Conservation (phyloP, 176 grass and related monocot species). For the Oryza australiensis region DNA sequence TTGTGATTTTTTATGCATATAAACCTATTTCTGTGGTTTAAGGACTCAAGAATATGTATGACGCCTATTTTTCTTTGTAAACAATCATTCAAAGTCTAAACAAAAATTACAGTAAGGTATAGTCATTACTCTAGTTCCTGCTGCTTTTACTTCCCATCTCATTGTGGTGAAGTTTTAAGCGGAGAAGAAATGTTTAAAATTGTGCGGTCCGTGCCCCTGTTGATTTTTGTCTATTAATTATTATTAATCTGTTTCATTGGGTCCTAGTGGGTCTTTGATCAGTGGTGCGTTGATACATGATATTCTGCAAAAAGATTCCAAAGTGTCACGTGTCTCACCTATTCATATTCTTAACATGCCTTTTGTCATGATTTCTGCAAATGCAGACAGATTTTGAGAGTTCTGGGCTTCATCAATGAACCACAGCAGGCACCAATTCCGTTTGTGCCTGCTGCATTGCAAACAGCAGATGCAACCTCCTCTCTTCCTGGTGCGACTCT, state of each 20-base stretch:
- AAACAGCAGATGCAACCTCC: conserved; percentile 51
- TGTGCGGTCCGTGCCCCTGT: neutral
- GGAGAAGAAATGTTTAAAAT: neutral
- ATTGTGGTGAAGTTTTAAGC: conserved; percentile 7
- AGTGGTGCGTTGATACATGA: conserved; percentile 6
- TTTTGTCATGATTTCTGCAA: conserved; percentile 27
- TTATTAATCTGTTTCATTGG: neutral
- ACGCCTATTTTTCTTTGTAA: neutral
- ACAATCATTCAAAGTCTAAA: neutral
- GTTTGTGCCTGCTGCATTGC: conserved; percentile 54
- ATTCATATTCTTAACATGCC: conserved; percentile 16
- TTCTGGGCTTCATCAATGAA: conserved; percentile 74
- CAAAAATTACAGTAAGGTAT: neutral
- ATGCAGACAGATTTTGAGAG: conserved; percentile 70
- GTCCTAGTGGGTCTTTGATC: conserved; percentile 1
- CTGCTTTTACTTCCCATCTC: neutral
- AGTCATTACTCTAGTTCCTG: neutral
- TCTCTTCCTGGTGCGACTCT: conserved; percentile 70
- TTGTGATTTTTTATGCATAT: conserved; percentile 8
- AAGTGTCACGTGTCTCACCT: neutral
- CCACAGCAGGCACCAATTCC: conserved; percentile 51
- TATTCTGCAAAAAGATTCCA: neutral
- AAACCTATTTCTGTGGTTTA: conserved; percentile 8
- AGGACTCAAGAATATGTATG: neutral
- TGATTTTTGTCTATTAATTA: neutral